Conservation (phyloP, 768 basidiomycete genomes). For the Lentinula aciculospora region DNA sequence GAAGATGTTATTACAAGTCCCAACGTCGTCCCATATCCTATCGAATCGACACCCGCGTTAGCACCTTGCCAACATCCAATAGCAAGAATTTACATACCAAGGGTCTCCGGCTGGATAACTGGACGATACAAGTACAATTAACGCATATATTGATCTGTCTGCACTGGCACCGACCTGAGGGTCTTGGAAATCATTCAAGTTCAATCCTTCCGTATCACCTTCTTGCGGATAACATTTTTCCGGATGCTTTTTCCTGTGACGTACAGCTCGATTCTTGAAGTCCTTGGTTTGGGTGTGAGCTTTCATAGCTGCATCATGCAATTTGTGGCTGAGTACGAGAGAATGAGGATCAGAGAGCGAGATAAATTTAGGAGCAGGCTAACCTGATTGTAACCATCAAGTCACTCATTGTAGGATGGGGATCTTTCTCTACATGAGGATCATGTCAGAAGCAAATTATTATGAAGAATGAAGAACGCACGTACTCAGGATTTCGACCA, state of each 20-base stretch:
- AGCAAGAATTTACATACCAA: neutral
- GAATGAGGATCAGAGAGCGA: neutral
- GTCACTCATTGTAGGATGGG: constrained; percentile 3
- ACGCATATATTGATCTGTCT: too few species aligned
- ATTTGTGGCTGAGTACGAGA: neutral
- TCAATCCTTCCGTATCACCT: constrained; percentile 5
- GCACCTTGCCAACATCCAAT: neutral
- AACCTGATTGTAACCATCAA: constrained; percentile 3
- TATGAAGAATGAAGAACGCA: neutral
- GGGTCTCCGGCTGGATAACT: neutral
- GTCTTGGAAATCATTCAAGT: constrained; percentile 7
- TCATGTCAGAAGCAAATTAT: neutral
- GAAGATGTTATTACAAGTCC: neutral
- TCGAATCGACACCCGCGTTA: too few species aligned
- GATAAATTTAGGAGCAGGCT: neutral
- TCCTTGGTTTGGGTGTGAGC: neutral
- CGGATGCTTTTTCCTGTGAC: neutral
- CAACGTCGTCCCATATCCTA: neutral
- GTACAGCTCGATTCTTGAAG: neutral
- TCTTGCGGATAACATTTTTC: neutral
- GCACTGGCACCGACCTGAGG: neutral
- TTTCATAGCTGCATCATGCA: neutral
- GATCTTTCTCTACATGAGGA: neutral
- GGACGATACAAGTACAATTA: neutral
- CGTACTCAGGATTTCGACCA: constrained; percentile 5